Percentiles rank a stretch among this genome's conserved stretches.
Evolutionary conservation across 345 rosid genomes (phyloP).

Genomic region (Arabidopsis suecica): DNA sequence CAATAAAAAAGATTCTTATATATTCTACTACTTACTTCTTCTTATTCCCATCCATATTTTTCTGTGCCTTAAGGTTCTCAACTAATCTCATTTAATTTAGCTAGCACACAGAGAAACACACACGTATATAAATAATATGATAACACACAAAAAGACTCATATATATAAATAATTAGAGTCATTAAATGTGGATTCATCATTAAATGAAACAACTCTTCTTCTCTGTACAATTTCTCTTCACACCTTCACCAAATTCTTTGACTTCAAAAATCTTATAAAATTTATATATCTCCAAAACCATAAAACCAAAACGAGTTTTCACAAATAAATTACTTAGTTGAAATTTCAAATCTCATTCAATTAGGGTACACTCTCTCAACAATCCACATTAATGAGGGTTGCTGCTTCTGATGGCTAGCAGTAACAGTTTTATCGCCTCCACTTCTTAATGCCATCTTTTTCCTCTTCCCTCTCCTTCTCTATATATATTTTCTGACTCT

Average conservation of each 20-base stretch:
- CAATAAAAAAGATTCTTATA: constrained; percentile 27
- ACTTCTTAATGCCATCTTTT: constrained; percentile 17
- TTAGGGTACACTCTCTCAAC: constrained; percentile 46
- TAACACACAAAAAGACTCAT: not conserved
- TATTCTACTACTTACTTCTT: constrained; percentile 18
- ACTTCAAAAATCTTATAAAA: constrained; percentile 21
- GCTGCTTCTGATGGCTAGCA: constrained; percentile 39
- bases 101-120: constrained; percentile 32
- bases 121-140: not conserved
- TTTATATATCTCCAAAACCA: constrained; percentile 29
- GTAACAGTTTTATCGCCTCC: constrained; percentile 25
- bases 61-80: constrained; percentile 44
- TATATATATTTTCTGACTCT: constrained; percentile 25
- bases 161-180: constrained; percentile 33
- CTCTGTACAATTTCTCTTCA: constrained; percentile 8
- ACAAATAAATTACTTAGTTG: constrained; percentile 14
- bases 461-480: not conserved
- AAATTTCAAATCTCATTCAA: constrained; percentile 38
- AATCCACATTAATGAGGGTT: constrained; percentile 48
- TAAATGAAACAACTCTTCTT: constrained; percentile 28
- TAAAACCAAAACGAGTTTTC: constrained; percentile 14
- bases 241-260: constrained; percentile 24
- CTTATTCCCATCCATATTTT: constrained; percentile 39
- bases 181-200: constrained; percentile 33
- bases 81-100: constrained; percentile 48